Evolutionary conservation across 345 rosid genomes (phyloP), one percentile per base, ranked within the genome.

Genomic region (Alliaria petiolata): DNA sequence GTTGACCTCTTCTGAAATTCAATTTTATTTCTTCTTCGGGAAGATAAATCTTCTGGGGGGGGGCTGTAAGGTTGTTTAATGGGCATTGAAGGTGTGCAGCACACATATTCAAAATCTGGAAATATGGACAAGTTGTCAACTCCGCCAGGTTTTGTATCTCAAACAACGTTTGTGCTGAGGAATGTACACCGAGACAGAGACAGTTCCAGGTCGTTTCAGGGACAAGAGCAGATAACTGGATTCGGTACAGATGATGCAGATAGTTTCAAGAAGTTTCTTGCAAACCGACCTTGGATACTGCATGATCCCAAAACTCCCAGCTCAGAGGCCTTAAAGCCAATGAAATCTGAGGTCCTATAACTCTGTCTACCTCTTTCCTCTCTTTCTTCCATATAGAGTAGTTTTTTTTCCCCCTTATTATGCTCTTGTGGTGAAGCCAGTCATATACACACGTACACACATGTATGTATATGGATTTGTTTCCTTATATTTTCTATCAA

Each of bases 231-330:
- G 20, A 53, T 25, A 52, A 26, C 56, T 68, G 53, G 30, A 15
- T 60, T 25, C 3, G 55, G 55, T 40, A 17, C 33, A 35, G 15
- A 19, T 67, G 59, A 53, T 62, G 65, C 49, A 42, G 49, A 62
- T 22, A 36, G 70, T 69, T 55, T 38, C 58, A 39, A 56, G 50
- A 46, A 0, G 36, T 15, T 43, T 20, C 55, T 28, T 71, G 22
- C 31, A 16, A 52, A 39, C 8, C 63, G 79, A 38, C 79, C 79
- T 3, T 75, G 79, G 79, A 75, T 75, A 14, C 43, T 75, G 64
- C 65, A 61, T 31, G 74, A 19, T 35, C 65, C n/a, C n/a, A 62
- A 52, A 53, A n/a, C 40, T 28, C 74, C 57, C 47, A 51, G 10
- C 39, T 74, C 73, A 8, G 73, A 74, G 62, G 8, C 47, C 40